Percentiles rank a stretch among this genome's conserved stretches.
Conservation (phyloP, 192 early-diverging fungal genomes). For the Cetraspora pellucida region DNA sequence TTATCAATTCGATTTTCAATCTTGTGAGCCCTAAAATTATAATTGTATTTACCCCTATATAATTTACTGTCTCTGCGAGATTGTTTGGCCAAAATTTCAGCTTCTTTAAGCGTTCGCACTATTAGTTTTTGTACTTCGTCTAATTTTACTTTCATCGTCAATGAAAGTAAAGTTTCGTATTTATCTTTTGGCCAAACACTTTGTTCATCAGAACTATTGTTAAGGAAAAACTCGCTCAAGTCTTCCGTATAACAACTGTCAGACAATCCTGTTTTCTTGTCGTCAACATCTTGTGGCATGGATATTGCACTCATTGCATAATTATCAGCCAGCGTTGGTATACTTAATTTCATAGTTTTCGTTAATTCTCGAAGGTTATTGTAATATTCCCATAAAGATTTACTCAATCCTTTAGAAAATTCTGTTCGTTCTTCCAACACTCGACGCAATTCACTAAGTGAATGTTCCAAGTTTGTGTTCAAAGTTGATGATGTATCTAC, state of each 20-base stretch:
- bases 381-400: slow-evolving; percentile 14
- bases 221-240: slow-evolving; percentile 34
- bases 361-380: not conserved
- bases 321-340: not conserved
- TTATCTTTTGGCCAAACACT: slow-evolving; percentile 12
- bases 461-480: too few relatives aligned
- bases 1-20: not conserved
- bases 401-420: not conserved
- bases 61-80: slow-evolving; percentile 38
- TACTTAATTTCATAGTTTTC: slow-evolving; percentile 1
- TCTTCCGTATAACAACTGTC: slow-evolving; percentile 30
- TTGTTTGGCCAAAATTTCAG: slow-evolving; percentile 32
- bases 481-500: not conserved
- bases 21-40: not conserved
- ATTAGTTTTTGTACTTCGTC: slow-evolving; percentile 1
- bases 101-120: slow-evolving; percentile 27
- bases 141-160: slow-evolving; percentile 15
- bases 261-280: not conserved
- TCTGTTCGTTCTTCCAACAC: not conserved
- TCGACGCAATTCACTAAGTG: not conserved
- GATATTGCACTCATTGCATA: not conserved
- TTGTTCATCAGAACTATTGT: slow-evolving; percentile 7
- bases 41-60: slow-evolving; percentile 38
- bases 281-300: not conserved
- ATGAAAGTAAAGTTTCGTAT: not conserved